Conservation (phyloP, 345 rosid genomes). For the Brassica cretica region DNA sequence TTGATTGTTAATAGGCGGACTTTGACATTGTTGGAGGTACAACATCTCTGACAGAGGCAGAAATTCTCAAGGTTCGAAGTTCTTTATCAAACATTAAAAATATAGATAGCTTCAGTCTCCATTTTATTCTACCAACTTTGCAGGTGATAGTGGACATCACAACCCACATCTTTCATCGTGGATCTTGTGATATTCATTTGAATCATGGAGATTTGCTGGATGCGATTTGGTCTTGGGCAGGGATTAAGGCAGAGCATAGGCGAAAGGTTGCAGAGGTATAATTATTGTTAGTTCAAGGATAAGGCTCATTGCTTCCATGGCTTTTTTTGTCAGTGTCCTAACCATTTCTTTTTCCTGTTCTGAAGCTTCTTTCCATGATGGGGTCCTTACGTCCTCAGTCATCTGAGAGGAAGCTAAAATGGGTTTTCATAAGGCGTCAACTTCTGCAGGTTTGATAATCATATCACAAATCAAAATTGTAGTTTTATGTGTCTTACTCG, state of each 20-base stretch:
- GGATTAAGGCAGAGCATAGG: conserved; percentile 81
- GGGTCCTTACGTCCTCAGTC: conserved; percentile 89
- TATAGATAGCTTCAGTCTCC: conserved; percentile 19
- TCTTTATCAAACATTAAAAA: background rate
- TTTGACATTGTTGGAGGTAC: conserved; percentile 94
- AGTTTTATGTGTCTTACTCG: conserved; percentile 17
- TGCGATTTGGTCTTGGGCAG: conserved; percentile 95
- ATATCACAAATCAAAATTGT: background rate
- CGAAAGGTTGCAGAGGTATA: conserved; percentile 91
- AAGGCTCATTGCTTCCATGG: conserved; percentile 23
- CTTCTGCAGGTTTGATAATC: conserved; percentile 73
- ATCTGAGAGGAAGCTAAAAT: conserved; percentile 79
- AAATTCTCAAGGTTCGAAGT: conserved; percentile 56
- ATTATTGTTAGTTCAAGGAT: conserved; percentile 15
- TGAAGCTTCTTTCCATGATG: conserved; percentile 93
- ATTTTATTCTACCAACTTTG: conserved; percentile 23
- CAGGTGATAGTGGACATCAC: conserved; percentile 79
- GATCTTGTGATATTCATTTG: conserved; percentile 80
- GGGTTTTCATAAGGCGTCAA: conserved; percentile 92
- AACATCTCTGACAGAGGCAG: conserved; percentile 86
- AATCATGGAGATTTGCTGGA: conserved; percentile 88
- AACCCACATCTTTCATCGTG: conserved; percentile 56
- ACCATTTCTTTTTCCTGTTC: conserved; percentile 30
- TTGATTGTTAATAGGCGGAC: conserved; percentile 67
- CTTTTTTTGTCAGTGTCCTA: conserved; percentile 13